Percentiles rank a stretch among this genome's conserved stretches.
Evolutionary conservation across 2,329 filamentous ascomycete genomes (phyloP).

Genomic region (Aspergillus hiratsukae): DNA sequence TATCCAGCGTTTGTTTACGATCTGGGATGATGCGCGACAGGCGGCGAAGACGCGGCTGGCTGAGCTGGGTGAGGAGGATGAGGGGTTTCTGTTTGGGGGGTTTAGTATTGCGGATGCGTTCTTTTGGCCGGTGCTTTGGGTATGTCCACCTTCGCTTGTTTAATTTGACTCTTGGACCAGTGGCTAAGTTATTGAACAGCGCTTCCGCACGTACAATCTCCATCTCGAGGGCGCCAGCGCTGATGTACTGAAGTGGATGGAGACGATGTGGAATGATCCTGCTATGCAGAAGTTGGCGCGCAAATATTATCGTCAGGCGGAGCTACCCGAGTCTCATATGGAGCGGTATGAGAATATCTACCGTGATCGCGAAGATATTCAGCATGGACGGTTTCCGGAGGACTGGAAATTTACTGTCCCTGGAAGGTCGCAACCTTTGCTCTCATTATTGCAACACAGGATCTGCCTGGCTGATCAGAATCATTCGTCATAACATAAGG

Average conservation of each 20-base stretch:
- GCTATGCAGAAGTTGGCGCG: slow-evolving; percentile 17
- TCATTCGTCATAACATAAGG: not conserved
- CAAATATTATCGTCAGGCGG: slow-evolving; percentile 26
- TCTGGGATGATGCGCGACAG: slow-evolving; percentile 26
- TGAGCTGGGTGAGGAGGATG: slow-evolving; percentile 22
- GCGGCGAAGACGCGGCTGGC: slow-evolving; percentile 20
- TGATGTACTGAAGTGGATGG: slow-evolving; percentile 30
- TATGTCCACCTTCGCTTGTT: too few relatives aligned
- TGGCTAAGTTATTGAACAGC: slow-evolving; percentile 21
- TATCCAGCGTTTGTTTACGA: slow-evolving; percentile 19
- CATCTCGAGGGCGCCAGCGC: slow-evolving; percentile 22
- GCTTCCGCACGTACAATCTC: slow-evolving; percentile 30
- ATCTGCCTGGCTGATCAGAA: not conserved
- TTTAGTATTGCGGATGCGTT: slow-evolving; percentile 38
- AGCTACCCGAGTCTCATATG: slow-evolving; percentile 25
- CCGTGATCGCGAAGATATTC: slow-evolving; percentile 19
- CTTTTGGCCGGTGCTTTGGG: slow-evolving; percentile 38
- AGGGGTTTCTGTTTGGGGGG: slow-evolving; percentile 34
- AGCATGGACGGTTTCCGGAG: slow-evolving; percentile 22
- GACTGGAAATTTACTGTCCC: slow-evolving; percentile 25
- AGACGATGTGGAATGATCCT: slow-evolving; percentile 31
- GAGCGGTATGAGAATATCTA: slow-evolving; percentile 31
- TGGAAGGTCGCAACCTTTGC: not conserved
- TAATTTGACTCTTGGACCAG: too few relatives aligned
- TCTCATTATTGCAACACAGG: not conserved